phyloP scores from a whole-genome alignment of 164 flowering plant genomes.

The grape (Vitis vinifera) region ASM3070453v1 NC_081818.1:22758001-22758500 shows the following conservation, averaged over 20 bases:
- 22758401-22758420: not conserved
- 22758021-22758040: too few species aligned
- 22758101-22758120: too few species aligned
- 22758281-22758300: slow-evolving; percentile 4
- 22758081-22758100: too few species aligned
- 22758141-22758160: too few species aligned
- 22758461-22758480: not conserved
- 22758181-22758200: too few species aligned
- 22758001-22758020: too few species aligned
- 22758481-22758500: not conserved
- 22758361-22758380: not conserved
- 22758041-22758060: too few species aligned
- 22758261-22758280: slow-evolving; percentile 7
- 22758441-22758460: not conserved
- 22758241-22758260: not conserved
- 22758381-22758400: slow-evolving; percentile 4
- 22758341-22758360: slow-evolving; percentile 2
- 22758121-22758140: too few species aligned
- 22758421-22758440: not conserved
- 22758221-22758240: not conserved
- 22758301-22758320: not conserved
- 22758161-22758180: too few species aligned
- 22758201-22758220: too few species aligned
- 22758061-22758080: too few species aligned
- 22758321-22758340: slow-evolving; percentile 4